phyloP scores from a whole-genome alignment of 2,329 filamentous ascomycete genomes.

The Colletotrichum theobromicola region DNA sequence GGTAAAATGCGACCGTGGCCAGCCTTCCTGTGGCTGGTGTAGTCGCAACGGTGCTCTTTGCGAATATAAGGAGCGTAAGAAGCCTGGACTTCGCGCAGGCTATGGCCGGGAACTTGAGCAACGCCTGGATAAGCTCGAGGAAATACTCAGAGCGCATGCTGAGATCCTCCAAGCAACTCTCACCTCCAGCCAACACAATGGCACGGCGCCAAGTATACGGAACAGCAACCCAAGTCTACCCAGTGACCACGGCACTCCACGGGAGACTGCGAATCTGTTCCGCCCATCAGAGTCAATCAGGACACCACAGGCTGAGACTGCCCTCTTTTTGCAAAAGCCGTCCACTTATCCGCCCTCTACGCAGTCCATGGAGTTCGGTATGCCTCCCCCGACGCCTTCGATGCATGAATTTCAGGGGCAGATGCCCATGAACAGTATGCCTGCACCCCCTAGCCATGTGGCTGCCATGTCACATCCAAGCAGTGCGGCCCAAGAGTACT shows the following conservation, averaged over 20 bases:
- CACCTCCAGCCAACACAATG: constrained; percentile 37
- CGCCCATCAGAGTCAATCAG: constrained; percentile 53
- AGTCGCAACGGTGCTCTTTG: constrained; percentile 66
- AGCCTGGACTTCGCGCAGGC: constrained; percentile 68
- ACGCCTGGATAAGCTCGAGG: constrained; percentile 72
- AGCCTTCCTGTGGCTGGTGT: constrained; percentile 75
- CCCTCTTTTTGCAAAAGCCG: constrained; percentile 67
- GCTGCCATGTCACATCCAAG: constrained; percentile 41
- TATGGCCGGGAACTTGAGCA: constrained; percentile 78
- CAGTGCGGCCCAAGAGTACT: constrained; percentile 55
- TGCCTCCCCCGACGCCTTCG: constrained; percentile 50
- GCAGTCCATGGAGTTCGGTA: constrained; percentile 55
- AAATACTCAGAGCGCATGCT: constrained; percentile 68
- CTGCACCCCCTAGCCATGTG: constrained; percentile 35
- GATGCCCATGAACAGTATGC: constrained; percentile 44
- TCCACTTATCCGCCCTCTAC: constrained; percentile 51
- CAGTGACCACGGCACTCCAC: constrained; percentile 62
- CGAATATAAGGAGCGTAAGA: constrained; percentile 74
- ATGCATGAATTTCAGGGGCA: constrained; percentile 57
- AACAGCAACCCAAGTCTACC: constrained; percentile 56
- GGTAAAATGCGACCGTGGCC: constrained; percentile 79
- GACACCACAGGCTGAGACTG: constrained; percentile 62
- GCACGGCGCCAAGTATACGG: constrained; percentile 45
- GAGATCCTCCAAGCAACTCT: constrained; percentile 68
- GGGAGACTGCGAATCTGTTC: constrained; percentile 53